Percentiles rank a stretch among this genome's conserved stretches.
Evolutionary conservation across 495 filamentous ascomycete species (phyloP).

Genomic region (Podospora tetraspora): DNA sequence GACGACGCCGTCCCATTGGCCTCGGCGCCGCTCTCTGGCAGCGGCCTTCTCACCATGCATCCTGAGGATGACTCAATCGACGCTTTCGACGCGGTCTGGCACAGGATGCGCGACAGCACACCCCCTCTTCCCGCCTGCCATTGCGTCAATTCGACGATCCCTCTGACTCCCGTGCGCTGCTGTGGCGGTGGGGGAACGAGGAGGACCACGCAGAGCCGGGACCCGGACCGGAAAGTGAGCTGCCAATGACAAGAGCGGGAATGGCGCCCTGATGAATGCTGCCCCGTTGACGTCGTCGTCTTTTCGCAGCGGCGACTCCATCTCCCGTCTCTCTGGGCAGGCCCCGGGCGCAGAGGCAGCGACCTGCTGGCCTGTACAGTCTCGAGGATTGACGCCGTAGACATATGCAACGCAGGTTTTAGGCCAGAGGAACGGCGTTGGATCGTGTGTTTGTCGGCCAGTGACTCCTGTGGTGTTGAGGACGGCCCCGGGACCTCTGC

Average conservation of each 20-base stretch:
- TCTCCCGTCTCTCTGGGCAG: too few species aligned
- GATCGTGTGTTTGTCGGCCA: neutral
- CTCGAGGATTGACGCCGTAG: too few species aligned
- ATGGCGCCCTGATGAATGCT: neutral
- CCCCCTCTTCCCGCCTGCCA: conserved; percentile 5
- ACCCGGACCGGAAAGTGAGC: neutral
- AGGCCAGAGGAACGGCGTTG: neutral
- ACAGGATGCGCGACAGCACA: neutral
- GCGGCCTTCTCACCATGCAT: neutral
- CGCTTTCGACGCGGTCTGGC: neutral
- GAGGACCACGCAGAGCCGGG: neutral
- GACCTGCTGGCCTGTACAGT: too few species aligned
- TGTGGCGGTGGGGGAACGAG: neutral
- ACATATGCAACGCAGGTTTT: neutral
- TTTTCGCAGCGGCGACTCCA: neutral
- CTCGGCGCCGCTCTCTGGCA: neutral
- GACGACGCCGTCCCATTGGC: conserved; percentile 7
- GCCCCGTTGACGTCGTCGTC: neutral
- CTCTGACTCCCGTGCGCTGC: neutral
- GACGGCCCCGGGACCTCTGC: neutral
- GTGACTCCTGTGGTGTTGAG: neutral
- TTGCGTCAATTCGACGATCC: conserved; percentile 12
- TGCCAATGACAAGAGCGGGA: neutral
- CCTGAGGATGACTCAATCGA: conserved; percentile 17
- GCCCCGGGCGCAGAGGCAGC: too few species aligned